Evolutionary conservation across 2,329 filamentous ascomycete genomes (phyloP).

Genomic region (Pseudogymnoascus sp.): DNA sequence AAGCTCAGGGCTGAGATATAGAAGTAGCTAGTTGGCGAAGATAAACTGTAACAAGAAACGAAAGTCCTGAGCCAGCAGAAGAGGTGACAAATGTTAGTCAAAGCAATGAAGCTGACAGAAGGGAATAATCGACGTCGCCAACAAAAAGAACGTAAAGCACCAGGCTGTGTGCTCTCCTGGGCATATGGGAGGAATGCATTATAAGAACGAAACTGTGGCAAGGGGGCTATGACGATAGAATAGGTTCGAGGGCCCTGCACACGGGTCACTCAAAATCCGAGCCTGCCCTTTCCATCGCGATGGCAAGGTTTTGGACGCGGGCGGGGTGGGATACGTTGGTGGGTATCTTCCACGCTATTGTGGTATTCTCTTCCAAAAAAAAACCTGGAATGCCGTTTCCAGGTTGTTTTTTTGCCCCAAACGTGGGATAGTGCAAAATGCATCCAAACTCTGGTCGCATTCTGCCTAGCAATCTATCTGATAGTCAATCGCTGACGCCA

Average conservation of each 20-base stretch:
- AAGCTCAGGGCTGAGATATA: not conserved
- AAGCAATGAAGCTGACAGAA: not conserved
- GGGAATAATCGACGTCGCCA: not conserved
- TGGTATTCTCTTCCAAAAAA: not conserved
- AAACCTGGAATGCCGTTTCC: not conserved
- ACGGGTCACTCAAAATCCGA: slow-evolving; percentile 4
- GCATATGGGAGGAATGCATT: slow-evolving; percentile 5
- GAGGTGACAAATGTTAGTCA: not conserved
- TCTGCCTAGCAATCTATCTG: not conserved
- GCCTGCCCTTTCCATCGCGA: not conserved
- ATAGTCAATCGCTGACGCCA: slow-evolving; percentile 2
- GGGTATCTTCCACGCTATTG: not conserved
- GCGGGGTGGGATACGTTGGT: not conserved
- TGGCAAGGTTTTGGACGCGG: not conserved
- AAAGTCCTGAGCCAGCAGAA: slow-evolving; percentile 3
- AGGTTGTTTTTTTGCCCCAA: not conserved
- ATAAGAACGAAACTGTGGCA: slow-evolving; percentile 6
- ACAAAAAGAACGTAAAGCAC: slow-evolving; percentile 5
- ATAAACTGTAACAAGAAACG: slow-evolving; percentile 3
- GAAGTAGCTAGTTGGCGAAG: not conserved
- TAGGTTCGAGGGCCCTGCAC: slow-evolving; percentile 3
- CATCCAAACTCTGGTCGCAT: not conserved
- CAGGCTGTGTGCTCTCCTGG: not conserved
- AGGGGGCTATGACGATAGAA: slow-evolving; percentile 7
- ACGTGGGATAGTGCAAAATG: not conserved